Conservation (phyloP, 306 rosid genomes). For the Vigna reflexopilosa region DNA sequence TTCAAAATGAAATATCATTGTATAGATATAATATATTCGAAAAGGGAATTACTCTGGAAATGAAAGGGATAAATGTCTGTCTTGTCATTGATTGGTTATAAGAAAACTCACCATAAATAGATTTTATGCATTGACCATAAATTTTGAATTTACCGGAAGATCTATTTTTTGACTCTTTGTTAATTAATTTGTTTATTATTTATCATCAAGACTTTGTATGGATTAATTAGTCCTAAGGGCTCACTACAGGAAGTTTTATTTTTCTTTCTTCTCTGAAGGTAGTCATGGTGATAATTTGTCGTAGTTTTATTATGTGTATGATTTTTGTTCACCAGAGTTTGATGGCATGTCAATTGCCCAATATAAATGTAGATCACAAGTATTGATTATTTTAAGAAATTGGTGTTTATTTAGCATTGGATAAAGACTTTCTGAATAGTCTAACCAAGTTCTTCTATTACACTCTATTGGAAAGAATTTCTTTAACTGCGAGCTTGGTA, state of each 20-base stretch:
- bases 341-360: slow-evolving; percentile 6
- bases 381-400: slow-evolving; percentile 7
- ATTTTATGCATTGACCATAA: slow-evolving; percentile 5
- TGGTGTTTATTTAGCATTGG: slow-evolving; percentile 17
- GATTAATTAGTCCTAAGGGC: neutral
- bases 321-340: neutral
- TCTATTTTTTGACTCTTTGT: slow-evolving; percentile 3
- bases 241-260: neutral
- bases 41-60: neutral
- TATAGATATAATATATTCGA: slow-evolving; percentile 16
- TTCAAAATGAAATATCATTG: slow-evolving; percentile 2
- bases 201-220: slow-evolving; percentile 3
- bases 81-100: neutral
- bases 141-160: slow-evolving; percentile 11
- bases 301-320: neutral
- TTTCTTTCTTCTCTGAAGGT: neutral
- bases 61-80: no score
- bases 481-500: neutral
- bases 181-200: neutral
- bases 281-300: neutral
- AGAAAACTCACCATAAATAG: neutral
- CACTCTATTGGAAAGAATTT: slow-evolving; percentile 7
- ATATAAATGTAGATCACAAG: neutral
- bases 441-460: neutral
- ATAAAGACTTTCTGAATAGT: slow-evolving; percentile 16